Base-by-base conservation (phyloP, 2,329 filamentous ascomycete species). In the Neonectria magnoliae region DNA sequence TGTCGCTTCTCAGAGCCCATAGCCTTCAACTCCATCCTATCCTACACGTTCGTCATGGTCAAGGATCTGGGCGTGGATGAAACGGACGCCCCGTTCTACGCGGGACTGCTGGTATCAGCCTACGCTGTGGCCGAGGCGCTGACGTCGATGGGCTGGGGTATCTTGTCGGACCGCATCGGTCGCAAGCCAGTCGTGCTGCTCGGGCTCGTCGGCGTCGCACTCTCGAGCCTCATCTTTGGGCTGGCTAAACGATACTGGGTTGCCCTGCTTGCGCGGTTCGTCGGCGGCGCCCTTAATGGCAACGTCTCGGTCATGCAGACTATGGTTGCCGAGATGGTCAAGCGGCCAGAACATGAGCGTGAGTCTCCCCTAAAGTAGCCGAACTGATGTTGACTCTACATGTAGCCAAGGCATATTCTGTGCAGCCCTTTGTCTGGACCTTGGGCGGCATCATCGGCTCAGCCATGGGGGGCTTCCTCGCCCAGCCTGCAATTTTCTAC, bases 241-340 rank as follows among this genome's bases (percentile, higher is more conserved):
- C 93, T 97, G 75, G 94, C 92, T 76, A 87, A 81, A 66, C 91
- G 85, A 1, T 86, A 97, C 57, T 91, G 88, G 86, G 93, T 97
- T 76, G 91, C 94, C 2, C 83, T 97, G 20, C 66, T 91, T 44
- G 92, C 96, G 1, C 93, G 97, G 76, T 88, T 91, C 3, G 80
- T 94, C 62, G 97, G 97, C 91, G 94, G 94, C 10, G 78, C 95
- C 51, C 87, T 97, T 42, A 97, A 97, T 78, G 94, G 94, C 50
- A 98, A 97, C 71, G 93, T 94, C 42, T 93, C 92, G 5, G 89
- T 97, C 6, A 93, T 97, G 27, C 94, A 93, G 33, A 97, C 94
- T 1, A 96, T 93, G 66, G 80, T 98, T 45, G 94, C 94, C 25
- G 94, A 98, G 79, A 91, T 97, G 68, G 97, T 94, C 4, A 93